Evolutionary conservation across 73 alveolate genomes (phyloP), one percentile per base, ranked within the genome.

Genomic region (Blepharisma stoltei): DNA sequence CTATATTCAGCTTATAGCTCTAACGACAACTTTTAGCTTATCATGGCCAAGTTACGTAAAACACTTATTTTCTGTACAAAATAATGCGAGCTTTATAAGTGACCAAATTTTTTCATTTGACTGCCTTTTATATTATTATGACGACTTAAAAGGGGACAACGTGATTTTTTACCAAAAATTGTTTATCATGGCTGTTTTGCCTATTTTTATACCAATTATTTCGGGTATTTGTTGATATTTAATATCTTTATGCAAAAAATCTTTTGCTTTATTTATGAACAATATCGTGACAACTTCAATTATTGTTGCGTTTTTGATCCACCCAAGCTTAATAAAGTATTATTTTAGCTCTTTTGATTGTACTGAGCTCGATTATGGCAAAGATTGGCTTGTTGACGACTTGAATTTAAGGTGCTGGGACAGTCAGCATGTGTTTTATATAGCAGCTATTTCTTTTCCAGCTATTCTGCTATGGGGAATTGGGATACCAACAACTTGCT

Each of bases 21-120:
- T 88, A 41, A 73, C 88, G 20, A 84, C 95, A 7, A 68, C 88
- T 11, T 88, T 88, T 54, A 80, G 84, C 44, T 73, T 88, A 8
- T 44, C 85, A 27, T 88, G 95, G 95, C 92, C 95, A 43, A 77
- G 60, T 4, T 46, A 55, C 7, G 83, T 88, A 5, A 50, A 7
- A 14, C 44, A 78, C 11, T 68, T 88, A 43, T 88, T 88, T 54
- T 73, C 70, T 0, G 23, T 81, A 6, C 77, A 82, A 9, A 8
- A 82, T 20, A 82, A 81, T 46, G 84, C 88, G 5, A 55, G 83
- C 5, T 55, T 69, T 11, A 82, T 86, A 27, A 38, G 80, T 23
- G 88, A 84, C n/a, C 66, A 77, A 46, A 25, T 88, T 20, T 83
- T 88, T 9, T 85, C 92, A 3, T 71, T 85, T 54, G 95, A 88